Conservation (phyloP, 2,329 filamentous ascomycete genomes). For the Furcasterigmium sp. region DNA sequence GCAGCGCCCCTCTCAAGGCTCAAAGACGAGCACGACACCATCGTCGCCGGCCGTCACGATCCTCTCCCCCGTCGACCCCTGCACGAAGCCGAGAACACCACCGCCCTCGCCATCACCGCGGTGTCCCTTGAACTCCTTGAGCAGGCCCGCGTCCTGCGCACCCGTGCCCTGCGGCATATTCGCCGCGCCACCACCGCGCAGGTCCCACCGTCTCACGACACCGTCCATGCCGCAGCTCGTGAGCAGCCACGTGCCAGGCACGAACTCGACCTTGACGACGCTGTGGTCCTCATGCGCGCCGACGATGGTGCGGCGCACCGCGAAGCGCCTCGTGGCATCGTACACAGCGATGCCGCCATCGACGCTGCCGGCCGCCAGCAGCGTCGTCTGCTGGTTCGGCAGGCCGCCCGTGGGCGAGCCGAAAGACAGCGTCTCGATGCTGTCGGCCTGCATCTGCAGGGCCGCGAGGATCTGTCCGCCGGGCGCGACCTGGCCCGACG, state of each 20-base stretch:
- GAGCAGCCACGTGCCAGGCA: conserved; percentile 62
- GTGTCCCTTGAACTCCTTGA: conserved; percentile 89
- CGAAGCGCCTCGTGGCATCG: conserved; percentile 80
- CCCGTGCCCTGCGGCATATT: conserved; percentile 14
- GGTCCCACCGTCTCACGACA: conserved; percentile 83
- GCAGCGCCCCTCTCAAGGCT: conserved; percentile 35
- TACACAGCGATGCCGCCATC: conserved; percentile 79
- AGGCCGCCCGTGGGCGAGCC: conserved; percentile 28
- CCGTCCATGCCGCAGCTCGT: conserved; percentile 92
- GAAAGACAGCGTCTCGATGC: conserved; percentile 74
- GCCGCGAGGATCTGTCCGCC: conserved; percentile 69
- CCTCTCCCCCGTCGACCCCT: conserved; percentile 66
- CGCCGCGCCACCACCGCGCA: conserved; percentile 36
- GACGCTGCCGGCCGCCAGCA: conserved; percentile 62
- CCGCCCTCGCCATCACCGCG: conserved; percentile 78
- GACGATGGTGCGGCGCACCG: conserved; percentile 74
- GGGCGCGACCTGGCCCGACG: conserved; percentile 30
- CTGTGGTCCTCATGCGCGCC: conserved; percentile 84
- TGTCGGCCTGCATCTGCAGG: conserved; percentile 68
- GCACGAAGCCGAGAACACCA: conserved; percentile 86
- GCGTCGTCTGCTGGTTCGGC: conserved; percentile 31
- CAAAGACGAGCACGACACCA: conserved; percentile 62
- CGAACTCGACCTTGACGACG: conserved; percentile 90
- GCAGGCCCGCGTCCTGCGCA: conserved; percentile 50
- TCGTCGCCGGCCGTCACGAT: conserved; percentile 93